These are phyloP conservation scores for Diaporthe humulicola DNA, from an alignment of 2,329 filamentous ascomycete genomes.

Conservation along the genomic window DNA sequence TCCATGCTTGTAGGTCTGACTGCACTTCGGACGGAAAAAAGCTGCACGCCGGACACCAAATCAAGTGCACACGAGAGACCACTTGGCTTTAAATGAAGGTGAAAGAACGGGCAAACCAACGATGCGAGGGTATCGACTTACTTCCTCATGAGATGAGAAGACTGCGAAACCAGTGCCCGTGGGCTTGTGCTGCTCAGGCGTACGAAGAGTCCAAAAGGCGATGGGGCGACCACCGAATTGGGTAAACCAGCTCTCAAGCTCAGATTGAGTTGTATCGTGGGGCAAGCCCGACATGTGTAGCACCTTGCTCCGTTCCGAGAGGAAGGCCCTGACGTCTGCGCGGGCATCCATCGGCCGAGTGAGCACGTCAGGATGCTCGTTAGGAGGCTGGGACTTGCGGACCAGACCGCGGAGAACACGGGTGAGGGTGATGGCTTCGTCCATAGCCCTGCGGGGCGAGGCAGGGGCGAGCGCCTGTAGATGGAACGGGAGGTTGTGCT, in stretches of 20 bases:
- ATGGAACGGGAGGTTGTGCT: constrained; percentile 98
- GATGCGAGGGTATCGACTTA: constrained; percentile 60
- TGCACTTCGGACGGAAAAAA: constrained; percentile 17
- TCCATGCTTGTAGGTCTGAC: constrained; percentile 16
- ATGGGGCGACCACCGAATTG: constrained; percentile 98
- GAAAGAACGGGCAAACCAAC: constrained; percentile 35
- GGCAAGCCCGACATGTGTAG: constrained; percentile 97
- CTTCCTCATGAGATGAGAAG: constrained; percentile 99
- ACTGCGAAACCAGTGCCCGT: constrained; percentile 98
- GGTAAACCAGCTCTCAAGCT: constrained; percentile 99
- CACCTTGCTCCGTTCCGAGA: constrained; percentile 97
- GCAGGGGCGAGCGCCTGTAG: constrained; percentile 95
- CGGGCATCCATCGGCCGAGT: constrained; percentile 96
- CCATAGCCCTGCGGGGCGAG: constrained; percentile 95
- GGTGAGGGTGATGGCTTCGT: constrained; percentile 94
- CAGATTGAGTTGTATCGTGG: constrained; percentile 98
- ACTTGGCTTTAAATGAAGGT: constrained; percentile 24
- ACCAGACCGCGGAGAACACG: constrained; percentile 93
- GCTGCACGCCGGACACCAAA: constrained; percentile 8
- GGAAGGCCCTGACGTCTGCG: constrained; percentile 94
- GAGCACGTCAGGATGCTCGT: constrained; percentile 94
- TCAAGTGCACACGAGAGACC: constrained; percentile 21
- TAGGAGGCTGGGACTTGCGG: constrained; percentile 93
- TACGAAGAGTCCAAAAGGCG: constrained; percentile 98
- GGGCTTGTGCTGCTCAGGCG: constrained; percentile 99